phyloP scores from a whole-genome alignment of 306 rosid genomes.

The Amphicarpaea edgeworthii region DNA sequence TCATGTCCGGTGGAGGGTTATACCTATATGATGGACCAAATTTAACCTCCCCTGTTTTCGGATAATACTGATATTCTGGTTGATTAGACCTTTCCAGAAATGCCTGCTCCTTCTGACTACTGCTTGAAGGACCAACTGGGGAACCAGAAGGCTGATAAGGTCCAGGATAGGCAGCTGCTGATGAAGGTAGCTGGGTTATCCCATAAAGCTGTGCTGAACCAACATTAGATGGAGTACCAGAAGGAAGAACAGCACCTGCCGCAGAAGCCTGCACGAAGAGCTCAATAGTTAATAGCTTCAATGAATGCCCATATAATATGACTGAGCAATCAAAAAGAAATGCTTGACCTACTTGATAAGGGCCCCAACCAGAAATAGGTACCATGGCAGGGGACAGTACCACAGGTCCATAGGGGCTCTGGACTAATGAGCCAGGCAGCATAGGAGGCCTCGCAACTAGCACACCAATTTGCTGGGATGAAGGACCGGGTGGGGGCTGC shows the following conservation, averaged over 20 bases:
- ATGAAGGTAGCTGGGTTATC: slow-evolving; percentile 67
- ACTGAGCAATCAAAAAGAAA: slow-evolving; percentile 44
- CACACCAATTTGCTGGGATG: slow-evolving; percentile 80
- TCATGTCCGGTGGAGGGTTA: slow-evolving; percentile 78
- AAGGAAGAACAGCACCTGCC: slow-evolving; percentile 74
- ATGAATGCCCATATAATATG: slow-evolving; percentile 40
- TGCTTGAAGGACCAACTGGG: slow-evolving; percentile 64
- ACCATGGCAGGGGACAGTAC: slow-evolving; percentile 82
- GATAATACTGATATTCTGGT: slow-evolving; percentile 81
- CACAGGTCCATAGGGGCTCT: slow-evolving; percentile 78
- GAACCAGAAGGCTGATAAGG: slow-evolving; percentile 69
- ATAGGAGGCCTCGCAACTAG: slow-evolving; percentile 88
- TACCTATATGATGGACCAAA: slow-evolving; percentile 87
- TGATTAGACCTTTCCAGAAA: slow-evolving; percentile 93
- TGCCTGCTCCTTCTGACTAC: slow-evolving; percentile 73
- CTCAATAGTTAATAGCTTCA: slow-evolving; percentile 46
- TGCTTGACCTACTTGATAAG: slow-evolving; percentile 75
- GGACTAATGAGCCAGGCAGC: slow-evolving; percentile 76
- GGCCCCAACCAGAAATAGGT: slow-evolving; percentile 79
- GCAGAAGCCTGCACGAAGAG: slow-evolving; percentile 67
- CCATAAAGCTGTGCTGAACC: slow-evolving; percentile 74
- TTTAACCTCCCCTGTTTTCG: slow-evolving; percentile 87
- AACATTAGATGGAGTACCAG: slow-evolving; percentile 66
- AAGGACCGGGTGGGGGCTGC: slow-evolving; percentile 79
- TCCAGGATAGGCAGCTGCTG: slow-evolving; percentile 71